phyloP scores from a whole-genome alignment of 169 alveolate genomes.

The Cryptosporidium ubiquitum region DNA sequence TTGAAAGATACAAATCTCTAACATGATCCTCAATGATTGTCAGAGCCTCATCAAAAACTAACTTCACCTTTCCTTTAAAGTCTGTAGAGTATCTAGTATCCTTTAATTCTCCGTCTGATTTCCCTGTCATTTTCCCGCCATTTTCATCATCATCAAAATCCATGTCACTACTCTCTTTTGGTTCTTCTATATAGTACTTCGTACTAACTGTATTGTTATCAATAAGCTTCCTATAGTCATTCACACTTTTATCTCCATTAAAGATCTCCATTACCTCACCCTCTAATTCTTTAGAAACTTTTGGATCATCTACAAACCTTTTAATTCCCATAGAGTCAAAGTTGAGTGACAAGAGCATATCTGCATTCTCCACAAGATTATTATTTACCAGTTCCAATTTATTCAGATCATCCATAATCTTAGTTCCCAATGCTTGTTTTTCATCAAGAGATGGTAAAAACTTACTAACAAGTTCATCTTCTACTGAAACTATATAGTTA shows the following conservation, averaged over 20 bases:
- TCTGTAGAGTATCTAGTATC: not conserved
- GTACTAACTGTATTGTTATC: not conserved
- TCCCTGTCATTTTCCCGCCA: not conserved
- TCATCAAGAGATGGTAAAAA: not conserved
- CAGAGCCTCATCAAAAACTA: slow-evolving; percentile 23
- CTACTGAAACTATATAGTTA: not conserved
- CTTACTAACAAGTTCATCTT: not conserved
- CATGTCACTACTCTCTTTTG: not conserved
- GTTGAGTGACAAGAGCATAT: not conserved
- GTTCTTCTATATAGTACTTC: not conserved
- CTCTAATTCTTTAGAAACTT: not conserved
- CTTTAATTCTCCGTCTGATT: not conserved
- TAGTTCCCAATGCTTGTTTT: not conserved
- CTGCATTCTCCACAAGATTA: not conserved
- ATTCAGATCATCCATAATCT: not conserved
- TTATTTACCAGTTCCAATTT: not conserved
- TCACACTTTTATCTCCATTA: not conserved
- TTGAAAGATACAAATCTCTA: slow-evolving; percentile 6
- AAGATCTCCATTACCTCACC: not conserved
- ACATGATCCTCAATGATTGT: slow-evolving; percentile 23
- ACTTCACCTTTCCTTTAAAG: slow-evolving; percentile 10
- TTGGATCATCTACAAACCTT: not conserved
- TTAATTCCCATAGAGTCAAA: not conserved
- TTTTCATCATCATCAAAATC: not conserved
- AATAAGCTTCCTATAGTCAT: not conserved